These are phyloP conservation scores for Penicillium tannophilum DNA, from an alignment of 495 filamentous ascomycete genomes.

Conservation along the genomic window DNA sequence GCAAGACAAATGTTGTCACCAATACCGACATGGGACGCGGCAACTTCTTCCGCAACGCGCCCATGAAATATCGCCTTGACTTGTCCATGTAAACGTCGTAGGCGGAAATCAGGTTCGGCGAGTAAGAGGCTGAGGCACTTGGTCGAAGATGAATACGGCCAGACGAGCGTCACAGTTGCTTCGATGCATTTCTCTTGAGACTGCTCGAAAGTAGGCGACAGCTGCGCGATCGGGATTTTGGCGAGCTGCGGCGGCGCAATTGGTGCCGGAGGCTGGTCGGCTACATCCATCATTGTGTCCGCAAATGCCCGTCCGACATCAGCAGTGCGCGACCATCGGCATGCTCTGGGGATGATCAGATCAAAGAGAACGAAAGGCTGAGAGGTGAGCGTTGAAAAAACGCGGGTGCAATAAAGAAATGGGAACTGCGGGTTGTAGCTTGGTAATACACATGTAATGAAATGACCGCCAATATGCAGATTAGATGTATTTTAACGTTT, in stretches of 20 bases:
- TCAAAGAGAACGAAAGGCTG: not conserved
- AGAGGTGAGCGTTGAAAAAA: constrained; percentile 6
- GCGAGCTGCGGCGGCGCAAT: constrained; percentile 28
- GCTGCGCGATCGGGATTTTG: constrained; percentile 66
- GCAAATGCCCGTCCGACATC: constrained; percentile 22
- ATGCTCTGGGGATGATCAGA: not conserved
- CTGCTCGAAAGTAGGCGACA: constrained; percentile 55
- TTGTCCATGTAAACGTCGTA: constrained; percentile 77
- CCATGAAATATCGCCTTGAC: constrained; percentile 81
- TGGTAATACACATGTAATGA: constrained; percentile 27
- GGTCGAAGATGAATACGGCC: constrained; percentile 84
- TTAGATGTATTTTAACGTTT: not conserved
- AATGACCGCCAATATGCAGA: not conserved
- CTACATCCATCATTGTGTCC: constrained; percentile 38
- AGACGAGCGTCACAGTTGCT: constrained; percentile 80
- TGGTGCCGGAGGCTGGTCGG: constrained; percentile 27
- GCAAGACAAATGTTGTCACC: constrained; percentile 73
- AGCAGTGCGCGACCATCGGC: constrained; percentile 10
- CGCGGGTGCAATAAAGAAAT: constrained; percentile 1
- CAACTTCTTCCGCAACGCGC: constrained; percentile 67
- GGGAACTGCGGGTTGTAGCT: constrained; percentile 1
- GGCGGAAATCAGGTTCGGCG: constrained; percentile 83
- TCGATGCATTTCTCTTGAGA: constrained; percentile 44
- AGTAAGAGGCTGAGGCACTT: constrained; percentile 73
- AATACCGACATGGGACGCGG: constrained; percentile 65